phyloP scores from a whole-genome alignment of 2,329 filamentous ascomycete species.

The Proliferodiscus dingleyae region DNA sequence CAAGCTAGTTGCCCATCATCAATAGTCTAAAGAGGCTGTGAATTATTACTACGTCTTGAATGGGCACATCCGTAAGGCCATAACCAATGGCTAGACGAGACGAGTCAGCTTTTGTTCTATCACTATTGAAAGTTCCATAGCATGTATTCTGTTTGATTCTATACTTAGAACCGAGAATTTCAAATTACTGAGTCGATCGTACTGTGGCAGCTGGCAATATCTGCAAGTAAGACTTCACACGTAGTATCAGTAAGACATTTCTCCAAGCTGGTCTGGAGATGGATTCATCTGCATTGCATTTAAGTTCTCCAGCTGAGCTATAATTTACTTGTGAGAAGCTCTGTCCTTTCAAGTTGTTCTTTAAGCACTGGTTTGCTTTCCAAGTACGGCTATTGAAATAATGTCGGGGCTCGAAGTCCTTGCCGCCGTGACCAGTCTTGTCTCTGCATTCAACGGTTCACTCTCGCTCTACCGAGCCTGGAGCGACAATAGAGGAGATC shows the following conservation, averaged over 20 bases:
- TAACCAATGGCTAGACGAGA: neutral
- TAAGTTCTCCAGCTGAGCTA: neutral
- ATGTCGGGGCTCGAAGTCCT: constrained; percentile 11
- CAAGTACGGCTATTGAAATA: neutral
- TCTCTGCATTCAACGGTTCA: constrained; percentile 8
- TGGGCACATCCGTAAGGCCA: neutral
- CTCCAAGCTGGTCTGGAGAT: neutral
- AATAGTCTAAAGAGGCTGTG: neutral
- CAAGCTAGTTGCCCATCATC: neutral
- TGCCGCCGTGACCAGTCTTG: constrained; percentile 5
- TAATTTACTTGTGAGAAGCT: neutral
- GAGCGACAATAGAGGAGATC: constrained; percentile 3
- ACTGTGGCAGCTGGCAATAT: neutral
- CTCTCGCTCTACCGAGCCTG: constrained; percentile 3
- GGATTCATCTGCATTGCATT: neutral
- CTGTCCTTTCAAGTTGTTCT: neutral
- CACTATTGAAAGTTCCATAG: neutral
- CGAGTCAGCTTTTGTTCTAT: neutral
- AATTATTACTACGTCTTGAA: neutral
- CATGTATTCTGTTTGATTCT: neutral
- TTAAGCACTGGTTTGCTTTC: neutral
- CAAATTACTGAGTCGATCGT: neutral
- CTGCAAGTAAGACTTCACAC: neutral
- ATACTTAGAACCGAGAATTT: neutral
- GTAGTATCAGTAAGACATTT: neutral